These are phyloP conservation scores for Mortierella sp. DNA, from an alignment of 371 early-diverging fungal genomes.

Conservation along the genomic window DNA sequence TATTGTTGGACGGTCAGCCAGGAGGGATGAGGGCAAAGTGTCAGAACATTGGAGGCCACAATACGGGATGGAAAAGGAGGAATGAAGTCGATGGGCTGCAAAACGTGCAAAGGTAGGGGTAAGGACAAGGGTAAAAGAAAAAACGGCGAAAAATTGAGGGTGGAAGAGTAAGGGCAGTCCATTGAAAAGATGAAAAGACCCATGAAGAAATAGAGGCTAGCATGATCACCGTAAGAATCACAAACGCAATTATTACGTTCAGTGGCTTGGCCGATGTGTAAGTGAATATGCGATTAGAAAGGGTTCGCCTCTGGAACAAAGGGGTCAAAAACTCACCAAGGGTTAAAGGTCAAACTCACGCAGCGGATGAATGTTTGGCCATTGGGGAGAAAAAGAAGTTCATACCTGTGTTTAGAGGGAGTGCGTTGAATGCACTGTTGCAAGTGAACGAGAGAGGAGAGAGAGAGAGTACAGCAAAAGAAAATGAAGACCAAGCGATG, in stretches of 20 bases:
- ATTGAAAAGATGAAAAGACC: no score
- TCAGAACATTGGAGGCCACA: constrained; percentile 15
- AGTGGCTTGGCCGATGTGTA: no score
- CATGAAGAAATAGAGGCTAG: no score
- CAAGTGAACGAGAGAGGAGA: background rate
- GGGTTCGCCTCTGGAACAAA: no score
- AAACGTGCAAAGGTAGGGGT: background rate
- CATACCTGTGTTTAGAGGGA: background rate
- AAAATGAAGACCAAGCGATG: background rate
- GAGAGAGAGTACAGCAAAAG: background rate
- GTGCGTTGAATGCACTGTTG: background rate
- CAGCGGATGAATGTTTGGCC: no score
- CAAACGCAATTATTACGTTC: no score
- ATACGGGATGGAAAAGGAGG: background rate
- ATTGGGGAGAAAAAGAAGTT: no score
- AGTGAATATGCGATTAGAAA: background rate
- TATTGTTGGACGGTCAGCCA: constrained; percentile 4
- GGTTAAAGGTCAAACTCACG: no score
- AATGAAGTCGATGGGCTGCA: background rate
- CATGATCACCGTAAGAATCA: background rate
- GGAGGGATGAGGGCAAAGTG: constrained; percentile 14
- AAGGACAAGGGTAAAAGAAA: background rate
- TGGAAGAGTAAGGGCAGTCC: no score
- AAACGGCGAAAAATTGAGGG: background rate
- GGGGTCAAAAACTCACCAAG: no score